A percentile compares a stretch with the other conserved stretches of the same genome.
Evolutionary conservation across 768 basidiomycete species (phyloP).

Genomic region (Lactifluus echinatus): DNA sequence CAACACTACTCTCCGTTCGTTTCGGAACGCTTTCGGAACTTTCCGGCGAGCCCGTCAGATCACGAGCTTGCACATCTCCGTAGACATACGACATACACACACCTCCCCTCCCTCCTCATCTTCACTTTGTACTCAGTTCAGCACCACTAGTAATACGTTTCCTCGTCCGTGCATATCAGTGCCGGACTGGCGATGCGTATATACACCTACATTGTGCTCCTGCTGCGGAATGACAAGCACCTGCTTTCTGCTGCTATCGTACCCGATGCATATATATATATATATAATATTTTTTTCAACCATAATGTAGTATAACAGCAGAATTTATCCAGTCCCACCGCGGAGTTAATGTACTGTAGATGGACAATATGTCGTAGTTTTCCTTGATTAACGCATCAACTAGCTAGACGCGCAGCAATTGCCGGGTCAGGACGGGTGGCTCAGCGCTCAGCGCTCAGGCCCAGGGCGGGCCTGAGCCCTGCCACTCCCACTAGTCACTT

Average conservation of each 20-base stretch:
- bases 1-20: slow-evolving; percentile 6
- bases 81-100: slow-evolving; percentile 8
- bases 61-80: not conserved
- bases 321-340: not conserved
- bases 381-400: not conserved
- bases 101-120: slow-evolving; percentile 8
- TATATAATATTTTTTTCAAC: not conserved
- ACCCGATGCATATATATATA: slow-evolving; percentile 10
- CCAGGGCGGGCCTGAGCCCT: not conserved
- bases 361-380: not conserved
- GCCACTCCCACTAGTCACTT: not conserved
- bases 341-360: no score
- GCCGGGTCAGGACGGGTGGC: no score
- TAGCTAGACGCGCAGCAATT: not conserved
- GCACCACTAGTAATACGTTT: not conserved
- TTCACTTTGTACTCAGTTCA: slow-evolving; percentile 11
- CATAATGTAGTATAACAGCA: slow-evolving; percentile 5
- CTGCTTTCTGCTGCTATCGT: slow-evolving; percentile 7
- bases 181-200: not conserved
- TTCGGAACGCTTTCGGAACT: not conserved
- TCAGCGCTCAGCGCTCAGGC: not conserved
- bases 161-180: not conserved
- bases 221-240: slow-evolving; percentile 1
- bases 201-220: slow-evolving; percentile 1
- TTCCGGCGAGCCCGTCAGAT: not conserved